Base-by-base conservation (phyloP, 345 rosid genomes). In the Sapria himalayana region DNA sequence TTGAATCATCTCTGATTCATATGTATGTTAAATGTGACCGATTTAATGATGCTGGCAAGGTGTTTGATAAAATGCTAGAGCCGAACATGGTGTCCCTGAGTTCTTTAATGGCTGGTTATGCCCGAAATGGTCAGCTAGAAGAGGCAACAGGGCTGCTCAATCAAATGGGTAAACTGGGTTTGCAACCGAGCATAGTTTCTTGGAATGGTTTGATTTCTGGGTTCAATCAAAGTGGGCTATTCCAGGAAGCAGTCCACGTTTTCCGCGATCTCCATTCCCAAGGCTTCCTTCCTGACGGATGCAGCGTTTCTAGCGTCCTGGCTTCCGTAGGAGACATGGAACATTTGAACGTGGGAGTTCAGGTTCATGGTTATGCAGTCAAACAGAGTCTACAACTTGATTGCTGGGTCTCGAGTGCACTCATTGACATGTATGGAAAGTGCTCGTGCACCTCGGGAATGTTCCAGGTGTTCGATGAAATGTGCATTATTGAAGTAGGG, bases 131-230 rank as follows among this genome's bases (percentile, higher is more conserved):
- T 13, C 49, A 37, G 3, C 22, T 69, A 8, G 29, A 57, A 17
- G 79, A 75, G 57, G 59, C 66, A 10, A 58, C 41, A 32, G 22
- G 54, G 41, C 37, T 71, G 9, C 42, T 75, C 27, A 25, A 41
- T 46, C 52, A 37, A 52, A 69, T 61, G 62, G 40, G 39, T 36
- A 39, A 45, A 0, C 53, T 13, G 0, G 66, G 73, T 35, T 14
- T 69, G 37, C 65, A 52, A 12, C 54, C 66, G 2, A 75, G 72
- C 59, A 45, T 52, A 18, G 67, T 75, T 16, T 56, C 84, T 22
- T 75, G 84, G 79, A 75, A 75, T 59, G 79, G 76, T 15, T 56
- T 75, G 62, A 66, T 75, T 75, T 39, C 73, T 4, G 84, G 84
- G 43, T 69, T 71, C 60, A 69, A 61, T 57, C 76, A 61, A 15